Base-by-base conservation (phyloP, 1,139 yeast species). In the Pichia sp. region DNA sequence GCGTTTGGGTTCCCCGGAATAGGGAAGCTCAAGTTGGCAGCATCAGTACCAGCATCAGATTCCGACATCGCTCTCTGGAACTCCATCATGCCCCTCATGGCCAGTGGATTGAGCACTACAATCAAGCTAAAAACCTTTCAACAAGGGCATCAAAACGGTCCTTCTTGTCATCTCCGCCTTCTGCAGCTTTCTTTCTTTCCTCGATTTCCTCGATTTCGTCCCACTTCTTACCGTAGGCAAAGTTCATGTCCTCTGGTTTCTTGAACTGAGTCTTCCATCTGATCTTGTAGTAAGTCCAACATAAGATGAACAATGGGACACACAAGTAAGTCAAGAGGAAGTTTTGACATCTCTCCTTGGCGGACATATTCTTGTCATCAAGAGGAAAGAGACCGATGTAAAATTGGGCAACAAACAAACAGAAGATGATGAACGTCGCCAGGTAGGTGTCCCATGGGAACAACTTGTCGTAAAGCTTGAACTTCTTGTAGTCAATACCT, bases 31-130 rank as follows among this genome's bases (percentile, higher is more conserved):
- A 54, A 30, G 4, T 57, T 42, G 14, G 54, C 46, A 17, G 3
- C 24, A 3, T 20, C 24, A 20, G 45, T 52, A 33, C 52, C 50
- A 10, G 48, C 47, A 10, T 50, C 52, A 12, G 50, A 40, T 10
- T 57, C 57, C 60, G 75, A 71, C 73, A 74, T 70, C 29, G 64
- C 60, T 64, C 83, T 76, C 55, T 85, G 83, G 80, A 89, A 78
- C 60, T 81, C 82, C 86, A 89, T 81, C 83, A 88, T 84, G 56
- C 84, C 83, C 66, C 97, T 81, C 79, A 92, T 75, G 80, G 85
- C 79, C 61, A 86, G 89, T 2, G 97, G 97, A 69, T 91, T 88
- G 36, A 89, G 76, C 68, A 92, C 24, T 20, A 20, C 24, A 20
- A 3, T 44, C 41, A 53, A 16, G 54, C 55, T n/a, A 50, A 42